Conservation (phyloP, 2,329 filamentous ascomycete genomes). For the Aspergillus sp. region DNA sequence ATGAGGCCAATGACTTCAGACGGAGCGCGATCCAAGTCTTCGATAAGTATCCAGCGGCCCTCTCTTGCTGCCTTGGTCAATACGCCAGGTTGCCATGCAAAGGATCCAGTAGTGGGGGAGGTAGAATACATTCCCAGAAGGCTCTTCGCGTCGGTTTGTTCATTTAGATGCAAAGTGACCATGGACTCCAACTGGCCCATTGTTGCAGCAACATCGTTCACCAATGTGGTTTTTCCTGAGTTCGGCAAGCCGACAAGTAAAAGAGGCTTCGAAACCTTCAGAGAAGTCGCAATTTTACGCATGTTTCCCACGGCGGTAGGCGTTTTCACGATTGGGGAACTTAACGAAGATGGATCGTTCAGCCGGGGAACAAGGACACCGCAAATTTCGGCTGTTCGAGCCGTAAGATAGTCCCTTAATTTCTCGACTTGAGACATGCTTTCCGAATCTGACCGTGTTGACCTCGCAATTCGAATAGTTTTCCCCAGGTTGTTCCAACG, state of each 20-base stretch:
- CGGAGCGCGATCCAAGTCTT: constrained; percentile 92
- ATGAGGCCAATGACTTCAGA: constrained; percentile 93
- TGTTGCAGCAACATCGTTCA: constrained; percentile 76
- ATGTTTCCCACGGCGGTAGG: constrained; percentile 71
- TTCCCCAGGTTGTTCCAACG: constrained; percentile 46
- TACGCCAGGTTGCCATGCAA: constrained; percentile 88
- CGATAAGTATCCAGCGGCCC: constrained; percentile 94
- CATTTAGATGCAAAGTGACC: constrained; percentile 93
- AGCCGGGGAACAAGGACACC: constrained; percentile 61
- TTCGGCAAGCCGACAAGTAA: constrained; percentile 80
- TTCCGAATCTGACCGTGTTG: constrained; percentile 19
- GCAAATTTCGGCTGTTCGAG: constrained; percentile 63
- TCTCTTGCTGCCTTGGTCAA: constrained; percentile 91
- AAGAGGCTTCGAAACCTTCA: constrained; percentile 69
- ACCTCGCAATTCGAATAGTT: constrained; percentile 22
- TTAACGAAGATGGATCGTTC: constrained; percentile 46
- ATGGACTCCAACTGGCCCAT: constrained; percentile 77
- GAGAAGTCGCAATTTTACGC: constrained; percentile 61
- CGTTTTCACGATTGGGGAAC: constrained; percentile 64
- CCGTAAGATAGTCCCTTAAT: constrained; percentile 47
- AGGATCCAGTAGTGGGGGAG: constrained; percentile 80
- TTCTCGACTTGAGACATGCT: constrained; percentile 25
- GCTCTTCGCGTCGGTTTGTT: constrained; percentile 97
- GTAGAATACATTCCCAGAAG: constrained; percentile 92
- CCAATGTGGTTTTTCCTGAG: constrained; percentile 83